Percentiles rank a stretch among this genome's conserved stretches.
These are phyloP conservation scores for Pulveroboletus frians DNA, from an alignment of 768 basidiomycete genomes.

Conservation along the genomic window DNA sequence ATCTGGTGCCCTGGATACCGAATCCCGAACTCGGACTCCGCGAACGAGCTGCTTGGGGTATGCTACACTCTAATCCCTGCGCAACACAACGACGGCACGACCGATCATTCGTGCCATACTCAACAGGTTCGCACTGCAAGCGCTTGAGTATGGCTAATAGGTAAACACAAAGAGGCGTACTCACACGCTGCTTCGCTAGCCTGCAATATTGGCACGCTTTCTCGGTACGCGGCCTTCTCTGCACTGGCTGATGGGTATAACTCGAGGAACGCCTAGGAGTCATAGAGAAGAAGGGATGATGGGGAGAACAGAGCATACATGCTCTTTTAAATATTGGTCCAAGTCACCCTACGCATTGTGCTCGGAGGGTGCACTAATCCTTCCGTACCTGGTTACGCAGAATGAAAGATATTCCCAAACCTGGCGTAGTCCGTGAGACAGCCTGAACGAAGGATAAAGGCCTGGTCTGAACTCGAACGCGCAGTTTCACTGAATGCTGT, in stretches of 20 bases:
- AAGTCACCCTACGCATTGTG: constrained; percentile 6
- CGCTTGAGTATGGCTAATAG: constrained; percentile 1
- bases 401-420: constrained; percentile 9
- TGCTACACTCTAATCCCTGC: constrained; percentile 9
- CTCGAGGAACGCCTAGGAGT: constrained; percentile 3
- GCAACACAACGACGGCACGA: constrained; percentile 22
- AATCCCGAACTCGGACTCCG: constrained; percentile 18
- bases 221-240: constrained; percentile 11
- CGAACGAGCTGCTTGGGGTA: constrained; percentile 15
- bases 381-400: constrained; percentile 7
- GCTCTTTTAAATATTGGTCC: constrained; percentile 18
- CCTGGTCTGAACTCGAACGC: constrained; percentile 6
- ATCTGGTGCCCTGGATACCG: constrained; percentile 8
- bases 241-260: constrained; percentile 5
- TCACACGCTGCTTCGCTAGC: constrained; percentile 16
- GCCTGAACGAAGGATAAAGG: constrained; percentile 13
- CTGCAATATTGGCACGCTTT: constrained; percentile 20
- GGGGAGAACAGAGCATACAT: neutral
- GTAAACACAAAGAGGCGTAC: neutral
- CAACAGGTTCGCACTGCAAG: constrained; percentile 14
- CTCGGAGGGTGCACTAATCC: constrained; percentile 6
- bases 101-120: constrained; percentile 14
- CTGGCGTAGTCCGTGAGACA: constrained; percentile 6
- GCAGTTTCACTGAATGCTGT: constrained; percentile 12
- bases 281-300: constrained; percentile 16